phyloP scores from a whole-genome alignment of 306 rosid genomes.

The Prinsepia uniflora region DNA sequence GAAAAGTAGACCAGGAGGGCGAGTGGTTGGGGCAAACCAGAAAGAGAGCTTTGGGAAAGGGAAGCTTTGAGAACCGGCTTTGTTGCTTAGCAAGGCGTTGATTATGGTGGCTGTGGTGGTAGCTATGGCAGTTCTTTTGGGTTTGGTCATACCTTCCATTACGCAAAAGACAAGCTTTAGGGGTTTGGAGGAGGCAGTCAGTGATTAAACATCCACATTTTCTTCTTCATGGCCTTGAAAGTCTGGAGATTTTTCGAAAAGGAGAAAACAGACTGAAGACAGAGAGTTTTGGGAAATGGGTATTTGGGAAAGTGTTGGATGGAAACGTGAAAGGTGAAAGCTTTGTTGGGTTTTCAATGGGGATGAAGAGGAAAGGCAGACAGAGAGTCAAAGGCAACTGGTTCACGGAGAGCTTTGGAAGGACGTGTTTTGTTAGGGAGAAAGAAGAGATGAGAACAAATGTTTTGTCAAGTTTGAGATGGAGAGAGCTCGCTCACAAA shows the following conservation, averaged over 20 bases:
- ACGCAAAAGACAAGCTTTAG: constrained; percentile 25
- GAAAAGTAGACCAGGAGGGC: constrained; percentile 63
- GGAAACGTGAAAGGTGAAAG: constrained; percentile 14
- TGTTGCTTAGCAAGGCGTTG: constrained; percentile 32
- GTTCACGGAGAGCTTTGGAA: background rate
- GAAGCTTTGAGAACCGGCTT: constrained; percentile 31
- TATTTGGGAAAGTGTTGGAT: constrained; percentile 1
- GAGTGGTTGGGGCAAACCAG: constrained; percentile 65
- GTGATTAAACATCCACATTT: constrained; percentile 51
- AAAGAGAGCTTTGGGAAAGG: constrained; percentile 55
- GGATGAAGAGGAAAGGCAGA: constrained; percentile 15
- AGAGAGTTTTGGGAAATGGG: constrained; percentile 22
- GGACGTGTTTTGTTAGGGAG: background rate
- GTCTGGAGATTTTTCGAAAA: constrained; percentile 26
- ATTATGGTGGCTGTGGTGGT: constrained; percentile 16
- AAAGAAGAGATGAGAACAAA: constrained; percentile 4
- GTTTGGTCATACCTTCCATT: constrained; percentile 54
- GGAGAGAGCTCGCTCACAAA: background rate
- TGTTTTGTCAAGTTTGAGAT: background rate
- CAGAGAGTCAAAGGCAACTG: constrained; percentile 8
- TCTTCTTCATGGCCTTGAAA: constrained; percentile 42
- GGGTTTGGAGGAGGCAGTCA: constrained; percentile 25
- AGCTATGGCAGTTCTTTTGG: constrained; percentile 14
- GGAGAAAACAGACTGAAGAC: background rate
- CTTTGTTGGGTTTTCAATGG: constrained; percentile 32